A percentile compares a stretch with the other conserved stretches of the same genome.
These are phyloP conservation scores for Boletus tylopilopsis DNA, from an alignment of 768 basidiomycete species.

Conservation along the genomic window DNA sequence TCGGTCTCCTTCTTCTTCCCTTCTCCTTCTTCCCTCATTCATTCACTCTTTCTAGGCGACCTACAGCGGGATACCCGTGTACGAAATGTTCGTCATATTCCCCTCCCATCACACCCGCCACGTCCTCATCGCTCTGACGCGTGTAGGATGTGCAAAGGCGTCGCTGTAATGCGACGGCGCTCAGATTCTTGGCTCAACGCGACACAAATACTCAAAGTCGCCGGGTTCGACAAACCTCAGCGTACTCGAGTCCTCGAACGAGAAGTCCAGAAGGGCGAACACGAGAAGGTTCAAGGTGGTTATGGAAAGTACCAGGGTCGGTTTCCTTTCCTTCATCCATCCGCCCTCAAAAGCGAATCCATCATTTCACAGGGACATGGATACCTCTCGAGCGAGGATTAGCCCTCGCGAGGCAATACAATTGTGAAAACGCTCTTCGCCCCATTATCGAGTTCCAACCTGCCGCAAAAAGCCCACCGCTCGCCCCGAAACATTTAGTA, in stretches of 20 bases:
- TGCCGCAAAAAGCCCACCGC: constrained; percentile 84
- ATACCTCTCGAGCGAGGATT: constrained; percentile 93
- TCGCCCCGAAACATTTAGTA: constrained; percentile 94
- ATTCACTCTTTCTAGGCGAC: constrained; percentile 56
- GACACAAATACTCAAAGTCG: constrained; percentile 98
- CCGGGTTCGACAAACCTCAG: constrained; percentile 98
- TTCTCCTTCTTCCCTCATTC: constrained; percentile 1
- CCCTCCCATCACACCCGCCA: constrained; percentile 33
- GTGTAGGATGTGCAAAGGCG: constrained; percentile 87
- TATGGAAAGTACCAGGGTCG: constrained; percentile 99
- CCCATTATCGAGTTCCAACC: constrained; percentile 95
- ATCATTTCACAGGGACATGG: constrained; percentile 79
- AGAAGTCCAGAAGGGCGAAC: constrained; percentile 97
- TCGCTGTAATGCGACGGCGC: constrained; percentile 97
- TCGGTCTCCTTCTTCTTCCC: constrained; percentile 19
- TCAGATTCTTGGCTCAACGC: constrained; percentile 98
- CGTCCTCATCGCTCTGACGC: constrained; percentile 36
- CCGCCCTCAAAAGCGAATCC: background rate
- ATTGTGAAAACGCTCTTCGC: constrained; percentile 79
- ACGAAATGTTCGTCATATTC: constrained; percentile 70
- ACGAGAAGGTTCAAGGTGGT: constrained; percentile 99
- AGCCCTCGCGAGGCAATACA: constrained; percentile 84
- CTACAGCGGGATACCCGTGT: constrained; percentile 90
- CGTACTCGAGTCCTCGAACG: constrained; percentile 95
- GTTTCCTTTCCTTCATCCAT: constrained; percentile 21